These are phyloP conservation scores for Eucalyptus polyanthemos DNA, from an alignment of 345 rosid genomes.

Conservation along the genomic window DNA sequence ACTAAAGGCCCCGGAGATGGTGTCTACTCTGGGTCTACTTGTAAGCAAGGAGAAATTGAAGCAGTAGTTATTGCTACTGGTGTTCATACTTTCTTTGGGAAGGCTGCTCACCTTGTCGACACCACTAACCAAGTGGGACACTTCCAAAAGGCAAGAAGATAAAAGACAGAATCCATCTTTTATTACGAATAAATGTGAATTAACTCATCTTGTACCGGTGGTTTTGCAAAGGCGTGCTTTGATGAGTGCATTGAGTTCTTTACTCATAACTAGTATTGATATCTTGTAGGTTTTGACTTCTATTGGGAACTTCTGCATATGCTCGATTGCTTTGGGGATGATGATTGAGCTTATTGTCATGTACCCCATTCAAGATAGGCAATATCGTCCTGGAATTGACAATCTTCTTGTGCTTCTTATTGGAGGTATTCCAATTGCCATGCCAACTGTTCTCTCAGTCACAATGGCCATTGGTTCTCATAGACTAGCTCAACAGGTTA, in stretches of 20 bases:
- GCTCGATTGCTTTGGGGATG: constrained; percentile 96
- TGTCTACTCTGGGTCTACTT: constrained; percentile 93
- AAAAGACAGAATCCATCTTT: not conserved
- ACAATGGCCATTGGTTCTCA: constrained; percentile 99
- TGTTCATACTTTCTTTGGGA: constrained; percentile 97
- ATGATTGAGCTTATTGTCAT: constrained; percentile 82
- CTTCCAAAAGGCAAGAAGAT: constrained; percentile 70
- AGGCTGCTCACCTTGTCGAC: constrained; percentile 97
- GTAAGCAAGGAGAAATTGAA: constrained; percentile 98
- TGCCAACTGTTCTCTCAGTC: constrained; percentile 97
- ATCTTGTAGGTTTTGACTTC: constrained; percentile 82
- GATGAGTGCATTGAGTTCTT: not conserved
- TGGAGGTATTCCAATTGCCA: constrained; percentile 98
- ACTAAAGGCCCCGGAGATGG: constrained; percentile 98
- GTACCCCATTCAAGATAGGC: constrained; percentile 92
- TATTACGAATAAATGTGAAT: not conserved
- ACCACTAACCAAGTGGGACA: constrained; percentile 99
- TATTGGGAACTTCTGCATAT: constrained; percentile 96
- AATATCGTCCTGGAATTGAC: constrained; percentile 95
- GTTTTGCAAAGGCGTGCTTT: not conserved
- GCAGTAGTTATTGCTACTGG: constrained; percentile 96
- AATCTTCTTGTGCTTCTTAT: constrained; percentile 97
- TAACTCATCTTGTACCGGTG: not conserved
- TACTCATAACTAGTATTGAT: not conserved
- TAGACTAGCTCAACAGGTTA: constrained; percentile 89